Conservation (phyloP, 176 grass and related monocot genomes). For the Juncus effusus region DNA sequence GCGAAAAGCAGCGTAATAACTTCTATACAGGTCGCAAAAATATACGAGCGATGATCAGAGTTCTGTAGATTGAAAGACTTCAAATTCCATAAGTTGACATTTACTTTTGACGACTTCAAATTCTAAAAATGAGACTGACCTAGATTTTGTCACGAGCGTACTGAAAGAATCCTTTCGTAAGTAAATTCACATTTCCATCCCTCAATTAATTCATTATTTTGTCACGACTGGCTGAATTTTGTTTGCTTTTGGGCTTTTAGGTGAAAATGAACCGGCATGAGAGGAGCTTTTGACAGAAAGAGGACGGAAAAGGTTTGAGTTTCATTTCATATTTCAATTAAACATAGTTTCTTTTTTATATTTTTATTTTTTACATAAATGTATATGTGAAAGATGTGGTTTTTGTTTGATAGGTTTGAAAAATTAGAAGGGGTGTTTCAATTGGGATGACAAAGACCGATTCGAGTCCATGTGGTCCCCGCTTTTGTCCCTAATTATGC, state of each 20-base stretch:
- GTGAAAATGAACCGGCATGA: slow-evolving; percentile 85
- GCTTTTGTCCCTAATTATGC: slow-evolving; percentile 97
- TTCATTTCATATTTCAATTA: slow-evolving; percentile 32
- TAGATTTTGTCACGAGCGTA: slow-evolving; percentile 95
- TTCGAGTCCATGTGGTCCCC: slow-evolving; percentile 92
- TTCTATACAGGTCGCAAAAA: no score
- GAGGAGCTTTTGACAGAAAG: slow-evolving; percentile 91
- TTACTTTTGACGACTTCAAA: no score
- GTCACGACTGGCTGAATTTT: neutral
- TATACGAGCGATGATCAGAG: no score
- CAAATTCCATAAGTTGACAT: no score
- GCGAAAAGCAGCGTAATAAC: no score
- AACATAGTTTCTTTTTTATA: neutral
- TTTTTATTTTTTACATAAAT: slow-evolving; percentile 23
- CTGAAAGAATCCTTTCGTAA: slow-evolving; percentile 86
- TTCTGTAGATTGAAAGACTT: no score
- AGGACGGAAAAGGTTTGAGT: slow-evolving; percentile 96
- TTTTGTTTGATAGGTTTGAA: slow-evolving; percentile 42
- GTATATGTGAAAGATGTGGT: neutral
- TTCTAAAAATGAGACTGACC: slow-evolving; percentile 19
- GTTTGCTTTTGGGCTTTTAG: no score
- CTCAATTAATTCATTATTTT: neutral
- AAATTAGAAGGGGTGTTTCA: slow-evolving; percentile 96
- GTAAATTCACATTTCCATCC: neutral
- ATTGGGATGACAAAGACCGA: slow-evolving; percentile 96